These are phyloP conservation scores for Colletotrichum echinochloae DNA, from an alignment of 2,329 filamentous ascomycete genomes.

Conservation along the genomic window DNA sequence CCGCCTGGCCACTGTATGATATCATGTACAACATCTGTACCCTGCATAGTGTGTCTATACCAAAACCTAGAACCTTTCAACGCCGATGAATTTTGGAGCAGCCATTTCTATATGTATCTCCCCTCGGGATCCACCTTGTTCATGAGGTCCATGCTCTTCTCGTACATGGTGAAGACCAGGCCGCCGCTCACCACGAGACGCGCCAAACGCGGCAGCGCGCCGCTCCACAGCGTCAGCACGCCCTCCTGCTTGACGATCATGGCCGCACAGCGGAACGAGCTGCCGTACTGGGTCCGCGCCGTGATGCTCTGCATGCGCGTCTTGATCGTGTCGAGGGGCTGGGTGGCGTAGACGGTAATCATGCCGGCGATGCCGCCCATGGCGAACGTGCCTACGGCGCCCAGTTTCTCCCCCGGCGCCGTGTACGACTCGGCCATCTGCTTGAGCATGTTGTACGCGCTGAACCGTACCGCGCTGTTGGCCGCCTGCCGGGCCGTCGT, in stretches of 20 bases:
- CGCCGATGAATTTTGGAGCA: slow-evolving; percentile 22
- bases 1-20: slow-evolving; percentile 29
- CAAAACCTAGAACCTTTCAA: slow-evolving; percentile 25
- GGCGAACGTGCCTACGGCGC: slow-evolving; percentile 86
- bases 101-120: slow-evolving; percentile 76
- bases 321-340: slow-evolving; percentile 92
- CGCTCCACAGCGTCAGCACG: slow-evolving; percentile 91
- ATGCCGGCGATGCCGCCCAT: slow-evolving; percentile 90
- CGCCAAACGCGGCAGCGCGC: slow-evolving; percentile 86
- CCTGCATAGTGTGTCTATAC: slow-evolving; percentile 39
- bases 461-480: slow-evolving; percentile 92
- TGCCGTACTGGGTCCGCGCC: slow-evolving; percentile 83
- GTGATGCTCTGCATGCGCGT: slow-evolving; percentile 98
- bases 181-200: slow-evolving; percentile 91
- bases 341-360: slow-evolving; percentile 86
- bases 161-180: slow-evolving; percentile 98
- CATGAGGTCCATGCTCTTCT: slow-evolving; percentile 94
- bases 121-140: slow-evolving; percentile 83
- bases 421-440: slow-evolving; percentile 94
- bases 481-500: slow-evolving; percentile 95
- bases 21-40: slow-evolving; percentile 41
- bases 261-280: slow-evolving; percentile 84
- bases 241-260: slow-evolving; percentile 92
- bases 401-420: slow-evolving; percentile 93
- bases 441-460: slow-evolving; percentile 89